phyloP scores from a whole-genome alignment of 2,329 filamentous ascomycete species.

The Hymenoscyphus linearis region DNA sequence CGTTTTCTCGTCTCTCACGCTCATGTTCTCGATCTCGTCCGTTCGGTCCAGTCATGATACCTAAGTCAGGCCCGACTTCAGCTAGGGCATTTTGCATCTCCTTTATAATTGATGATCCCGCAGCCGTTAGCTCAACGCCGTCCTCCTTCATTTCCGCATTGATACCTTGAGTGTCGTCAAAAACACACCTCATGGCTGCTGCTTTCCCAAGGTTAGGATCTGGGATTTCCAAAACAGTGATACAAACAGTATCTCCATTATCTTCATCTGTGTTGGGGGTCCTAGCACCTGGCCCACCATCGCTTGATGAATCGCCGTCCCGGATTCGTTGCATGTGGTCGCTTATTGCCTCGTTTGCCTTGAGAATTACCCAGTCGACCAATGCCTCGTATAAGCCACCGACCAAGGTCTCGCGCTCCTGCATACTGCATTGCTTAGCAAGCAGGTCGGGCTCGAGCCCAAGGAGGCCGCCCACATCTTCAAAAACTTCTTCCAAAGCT shows the following conservation, averaged over 20 bases:
- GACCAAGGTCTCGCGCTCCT: slow-evolving; percentile 78
- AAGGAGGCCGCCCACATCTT: slow-evolving; percentile 82
- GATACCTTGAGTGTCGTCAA: slow-evolving; percentile 88
- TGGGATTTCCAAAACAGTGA: slow-evolving; percentile 84
- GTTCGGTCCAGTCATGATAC: slow-evolving; percentile 61
- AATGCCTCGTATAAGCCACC: slow-evolving; percentile 87
- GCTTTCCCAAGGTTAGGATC: slow-evolving; percentile 78
- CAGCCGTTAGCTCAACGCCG: slow-evolving; percentile 68
- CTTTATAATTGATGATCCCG: slow-evolving; percentile 75
- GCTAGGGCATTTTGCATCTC: slow-evolving; percentile 82
- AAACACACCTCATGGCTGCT: slow-evolving; percentile 80
- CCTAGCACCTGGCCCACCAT: slow-evolving; percentile 52
- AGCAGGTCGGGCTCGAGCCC: slow-evolving; percentile 84
- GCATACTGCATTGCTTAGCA: slow-evolving; percentile 70
- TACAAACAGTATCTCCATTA: slow-evolving; percentile 75
- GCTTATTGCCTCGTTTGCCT: slow-evolving; percentile 81
- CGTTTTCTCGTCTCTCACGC: slow-evolving; percentile 73
- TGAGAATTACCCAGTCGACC: slow-evolving; percentile 88
- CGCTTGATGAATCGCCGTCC: slow-evolving; percentile 62
- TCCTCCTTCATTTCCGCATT: slow-evolving; percentile 97
- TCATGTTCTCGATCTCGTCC: slow-evolving; percentile 71
- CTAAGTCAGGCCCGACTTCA: slow-evolving; percentile 73
- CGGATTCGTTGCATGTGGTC: slow-evolving; percentile 64
- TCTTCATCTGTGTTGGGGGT: slow-evolving; percentile 68
- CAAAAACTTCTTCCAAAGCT: slow-evolving; percentile 75